Percentiles rank a stretch among this genome's conserved stretches.
Conservation (phyloP, 306 rosid genomes). For the Gastrolobium bilobum region DNA sequence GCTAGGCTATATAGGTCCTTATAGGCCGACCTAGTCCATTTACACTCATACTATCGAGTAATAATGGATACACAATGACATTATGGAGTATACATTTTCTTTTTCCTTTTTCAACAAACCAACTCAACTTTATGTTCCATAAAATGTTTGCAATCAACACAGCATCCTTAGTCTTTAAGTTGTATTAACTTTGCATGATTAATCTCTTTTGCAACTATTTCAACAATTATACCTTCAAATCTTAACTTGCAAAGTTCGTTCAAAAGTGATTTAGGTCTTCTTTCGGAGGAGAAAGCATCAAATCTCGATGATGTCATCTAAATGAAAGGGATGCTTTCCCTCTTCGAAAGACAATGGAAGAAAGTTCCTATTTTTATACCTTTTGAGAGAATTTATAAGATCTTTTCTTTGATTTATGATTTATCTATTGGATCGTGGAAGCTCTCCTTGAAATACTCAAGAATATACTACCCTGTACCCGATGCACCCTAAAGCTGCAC, state of each 20-base stretch:
- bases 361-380: background rate
- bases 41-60: too few species aligned
- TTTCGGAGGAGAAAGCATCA: constrained; percentile 10
- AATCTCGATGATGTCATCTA: constrained; percentile 23
- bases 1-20: too few species aligned
- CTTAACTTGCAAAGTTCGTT: constrained; percentile 10
- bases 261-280: constrained; percentile 11
- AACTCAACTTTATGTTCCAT: constrained; percentile 27
- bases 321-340: constrained; percentile 43
- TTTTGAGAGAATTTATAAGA: constrained; percentile 13
- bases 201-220: background rate
- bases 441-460: background rate
- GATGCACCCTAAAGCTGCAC: background rate
- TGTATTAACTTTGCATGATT: constrained; percentile 23
- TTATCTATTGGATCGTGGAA: background rate
- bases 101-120: background rate
- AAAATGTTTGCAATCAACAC: constrained; percentile 23
- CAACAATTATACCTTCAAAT: constrained; percentile 20
- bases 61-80: constrained; percentile 22
- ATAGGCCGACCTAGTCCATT: too few species aligned
- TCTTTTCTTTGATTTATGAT: background rate
- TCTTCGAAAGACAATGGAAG: constrained; percentile 32
- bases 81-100: background rate
- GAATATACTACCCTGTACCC: background rate
- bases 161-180: constrained; percentile 42